These are phyloP conservation scores for Tulasnella sp. DNA, from an alignment of 768 basidiomycete genomes.

Conservation along the genomic window DNA sequence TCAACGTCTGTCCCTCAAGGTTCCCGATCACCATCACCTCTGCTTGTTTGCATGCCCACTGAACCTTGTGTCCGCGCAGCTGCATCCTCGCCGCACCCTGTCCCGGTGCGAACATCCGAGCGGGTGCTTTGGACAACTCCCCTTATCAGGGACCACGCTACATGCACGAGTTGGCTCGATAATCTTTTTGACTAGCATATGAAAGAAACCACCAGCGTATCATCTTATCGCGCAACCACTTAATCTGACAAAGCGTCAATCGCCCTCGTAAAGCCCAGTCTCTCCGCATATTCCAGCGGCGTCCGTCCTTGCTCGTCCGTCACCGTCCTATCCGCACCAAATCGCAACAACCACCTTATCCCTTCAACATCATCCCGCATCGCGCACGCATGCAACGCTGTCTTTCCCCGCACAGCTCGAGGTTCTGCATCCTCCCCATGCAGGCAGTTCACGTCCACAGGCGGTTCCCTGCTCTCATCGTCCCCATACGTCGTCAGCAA, in stretches of 20 bases:
- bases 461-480: background rate
- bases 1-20: conserved; percentile 9
- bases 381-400: conserved; percentile 9
- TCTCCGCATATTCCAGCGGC: conserved; percentile 15
- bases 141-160: conserved; percentile 15
- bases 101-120: background rate
- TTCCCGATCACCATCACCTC: conserved; percentile 14
- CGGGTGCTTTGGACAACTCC: background rate
- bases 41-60: conserved; percentile 17
- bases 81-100: background rate
- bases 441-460: conserved; percentile 9
- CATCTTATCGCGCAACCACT: background rate
- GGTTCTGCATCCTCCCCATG: background rate
- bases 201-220: background rate
- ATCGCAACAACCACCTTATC: conserved; percentile 20
- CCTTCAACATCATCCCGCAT: conserved; percentile 1
- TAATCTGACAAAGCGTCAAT: background rate
- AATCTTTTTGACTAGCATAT: background rate
- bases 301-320: background rate
- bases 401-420: background rate
- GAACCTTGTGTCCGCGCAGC: background rate
- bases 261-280: background rate
- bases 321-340: conserved; percentile 16
- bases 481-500: conserved; percentile 7
- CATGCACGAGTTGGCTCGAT: background rate